Percentiles rank a stretch among this genome's conserved stretches.
Evolutionary conservation across 2,329 filamentous ascomycete genomes (phyloP).

Genomic region (Colletotrichum higginsianum): DNA sequence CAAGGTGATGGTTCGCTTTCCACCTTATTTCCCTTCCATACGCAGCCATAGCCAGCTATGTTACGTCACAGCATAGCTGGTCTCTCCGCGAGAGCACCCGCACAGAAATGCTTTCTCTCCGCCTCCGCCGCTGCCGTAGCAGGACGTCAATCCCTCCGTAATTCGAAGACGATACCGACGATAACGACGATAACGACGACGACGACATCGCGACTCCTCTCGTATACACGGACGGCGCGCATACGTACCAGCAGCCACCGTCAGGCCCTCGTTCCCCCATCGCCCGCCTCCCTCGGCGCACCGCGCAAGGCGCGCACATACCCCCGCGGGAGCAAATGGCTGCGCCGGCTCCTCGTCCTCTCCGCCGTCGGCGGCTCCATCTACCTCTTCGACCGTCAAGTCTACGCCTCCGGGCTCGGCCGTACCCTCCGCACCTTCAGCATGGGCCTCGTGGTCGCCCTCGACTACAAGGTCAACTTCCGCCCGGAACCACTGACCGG

Average conservation of each 20-base stretch:
- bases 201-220: slow-evolving; percentile 16
- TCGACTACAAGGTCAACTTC: slow-evolving; percentile 99
- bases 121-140: slow-evolving; percentile 24
- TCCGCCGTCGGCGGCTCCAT: slow-evolving; percentile 71
- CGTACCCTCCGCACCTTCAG: slow-evolving; percentile 88
- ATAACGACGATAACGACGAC: slow-evolving; percentile 8
- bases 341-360: slow-evolving; percentile 78
- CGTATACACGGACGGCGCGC: not conserved
- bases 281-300: slow-evolving; percentile 83
- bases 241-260: slow-evolving; percentile 59
- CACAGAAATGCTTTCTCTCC: slow-evolving; percentile 35
- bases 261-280: slow-evolving; percentile 80
- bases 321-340: slow-evolving; percentile 79
- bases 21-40: not conserved
- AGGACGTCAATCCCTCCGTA: slow-evolving; percentile 22
- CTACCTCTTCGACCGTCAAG: slow-evolving; percentile 79
- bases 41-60: slow-evolving; percentile 44
- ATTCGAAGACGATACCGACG: not conserved
- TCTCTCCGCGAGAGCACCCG: slow-evolving; percentile 43
- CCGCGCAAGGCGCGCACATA: slow-evolving; percentile 81
- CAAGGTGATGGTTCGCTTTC: slow-evolving; percentile 23
- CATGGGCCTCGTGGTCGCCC: slow-evolving; percentile 82
- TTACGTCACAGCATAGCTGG: slow-evolving; percentile 48
- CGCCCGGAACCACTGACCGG: slow-evolving; percentile 82
- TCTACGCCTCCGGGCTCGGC: slow-evolving; percentile 84